Base-by-base conservation (phyloP, 345 rosid genomes). In the Melastoma malabathricum region DNA sequence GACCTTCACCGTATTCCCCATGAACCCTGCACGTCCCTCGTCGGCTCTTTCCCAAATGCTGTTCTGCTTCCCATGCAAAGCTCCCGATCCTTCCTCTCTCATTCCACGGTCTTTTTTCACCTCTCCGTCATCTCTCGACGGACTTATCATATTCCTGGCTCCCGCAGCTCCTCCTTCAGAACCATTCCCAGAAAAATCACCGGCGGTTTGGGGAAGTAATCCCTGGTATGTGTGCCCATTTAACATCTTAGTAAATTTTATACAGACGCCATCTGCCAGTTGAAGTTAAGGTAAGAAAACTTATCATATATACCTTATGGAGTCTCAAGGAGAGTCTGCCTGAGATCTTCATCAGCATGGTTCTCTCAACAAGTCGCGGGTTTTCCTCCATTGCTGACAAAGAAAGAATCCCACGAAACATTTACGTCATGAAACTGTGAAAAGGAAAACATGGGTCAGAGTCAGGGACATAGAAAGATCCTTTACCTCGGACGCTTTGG, bases 331-430 rank as follows among this genome's bases (percentile, higher is more conserved):
- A 55, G 50, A 19, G 6, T 25, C 55, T 43, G 17, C 44, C 41
- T 12, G 55, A 41, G 12, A 34, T 15, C 13, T 0, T 16, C 23
- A 50, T 41, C 19, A 29, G 20, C 44, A 51, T 2, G 14, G 20
- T 19, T 14, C 13, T n/a, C 46, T 46, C 44, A 13, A 18, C 31
- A 29, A 46, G 41, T 22, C n/a, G 15, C 8, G 13, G 23, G 13
- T 20, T 46, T 55, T 43, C 50, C 10, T 45, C 58, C 49, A 25
- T 45, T 47, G 8, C 50, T 44, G 58, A 10, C 41, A 9, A 6
- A 2, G 10, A 34, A 27, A 34, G 12, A 5, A 19, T 31, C 29
- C 12, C 55, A 34, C 34, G 7, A 5, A 12, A 16, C 19, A 25
- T 13, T 15, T 34, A 50, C 18, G 19, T 1, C 34, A 48, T 14